phyloP scores from a whole-genome alignment of 1,284 basidiomycete genomes.

The Pyrrhoderma noxium region DNA sequence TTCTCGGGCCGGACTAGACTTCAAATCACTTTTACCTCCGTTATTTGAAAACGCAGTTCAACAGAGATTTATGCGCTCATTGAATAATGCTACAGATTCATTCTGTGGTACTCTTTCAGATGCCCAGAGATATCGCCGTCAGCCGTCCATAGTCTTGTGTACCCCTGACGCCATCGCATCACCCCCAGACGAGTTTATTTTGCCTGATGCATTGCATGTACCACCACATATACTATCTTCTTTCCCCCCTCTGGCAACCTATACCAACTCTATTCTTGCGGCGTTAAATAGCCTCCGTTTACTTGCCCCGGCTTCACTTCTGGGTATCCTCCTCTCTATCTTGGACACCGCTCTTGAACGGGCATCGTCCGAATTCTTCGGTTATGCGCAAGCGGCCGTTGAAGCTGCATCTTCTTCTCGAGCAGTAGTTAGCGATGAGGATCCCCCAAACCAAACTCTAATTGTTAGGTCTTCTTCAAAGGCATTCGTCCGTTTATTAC shows the following conservation, averaged over 20 bases:
- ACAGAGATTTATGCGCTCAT: conserved; percentile 27
- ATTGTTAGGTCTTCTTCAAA: conserved; percentile 46
- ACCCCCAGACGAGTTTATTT: conserved; percentile 5
- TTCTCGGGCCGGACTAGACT: conserved; percentile 85
- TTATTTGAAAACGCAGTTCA: conserved; percentile 39
- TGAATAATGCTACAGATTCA: conserved; percentile 19
- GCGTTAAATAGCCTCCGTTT: conserved; percentile 78
- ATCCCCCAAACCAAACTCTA: conserved; percentile 31
- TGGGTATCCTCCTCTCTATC: conserved; percentile 36
- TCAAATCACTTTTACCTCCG: conserved; percentile 55
- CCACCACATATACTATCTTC: conserved; percentile 65
- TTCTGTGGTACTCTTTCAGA: conserved; percentile 9
- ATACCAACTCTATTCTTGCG: conserved; percentile 68
- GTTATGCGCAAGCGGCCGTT: conserved; percentile 33
- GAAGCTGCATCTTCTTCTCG: conserved; percentile 20
- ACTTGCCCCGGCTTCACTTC: conserved; percentile 61
- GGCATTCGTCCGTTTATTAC: conserved; percentile 52
- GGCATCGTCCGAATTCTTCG: conserved; percentile 37
- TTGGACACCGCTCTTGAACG: conserved; percentile 47
- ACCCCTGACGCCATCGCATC: conserved; percentile 9
- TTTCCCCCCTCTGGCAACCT: conserved; percentile 72
- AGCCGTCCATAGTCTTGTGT: conserved; percentile 13
- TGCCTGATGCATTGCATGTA: conserved; percentile 33
- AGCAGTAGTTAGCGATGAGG: conserved; percentile 25
- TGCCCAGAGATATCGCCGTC: conserved; percentile 12